These are phyloP conservation scores for Fusarium nygamai DNA, from an alignment of 2,329 filamentous ascomycete genomes.

Conservation along the genomic window DNA sequence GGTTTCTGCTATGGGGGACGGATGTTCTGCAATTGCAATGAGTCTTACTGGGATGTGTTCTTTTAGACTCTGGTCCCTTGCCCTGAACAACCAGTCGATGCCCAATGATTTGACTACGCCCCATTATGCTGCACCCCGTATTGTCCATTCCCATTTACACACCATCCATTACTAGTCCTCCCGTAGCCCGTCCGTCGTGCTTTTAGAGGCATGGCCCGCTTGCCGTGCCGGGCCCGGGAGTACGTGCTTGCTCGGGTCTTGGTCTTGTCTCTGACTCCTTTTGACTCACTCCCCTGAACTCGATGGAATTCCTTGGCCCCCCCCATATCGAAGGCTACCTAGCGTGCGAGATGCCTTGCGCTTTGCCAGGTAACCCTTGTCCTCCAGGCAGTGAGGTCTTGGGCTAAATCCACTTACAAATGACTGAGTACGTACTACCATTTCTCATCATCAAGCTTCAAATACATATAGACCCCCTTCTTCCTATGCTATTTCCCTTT, in stretches of 20 bases:
- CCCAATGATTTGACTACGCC: conserved; percentile 41
- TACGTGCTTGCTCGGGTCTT: conserved; percentile 31
- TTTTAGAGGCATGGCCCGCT: conserved; percentile 34
- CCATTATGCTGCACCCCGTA: conserved; percentile 28
- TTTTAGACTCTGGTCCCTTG: conserved; percentile 32
- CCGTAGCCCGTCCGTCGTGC: conserved; percentile 32
- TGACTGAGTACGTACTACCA: conserved; percentile 36
- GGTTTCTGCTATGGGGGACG: neutral
- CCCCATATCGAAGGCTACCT: conserved; percentile 31
- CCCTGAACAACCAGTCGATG: conserved; percentile 30
- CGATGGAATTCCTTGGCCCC: conserved; percentile 16
- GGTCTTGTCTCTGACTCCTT: conserved; percentile 24
- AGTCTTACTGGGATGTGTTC: conserved; percentile 18
- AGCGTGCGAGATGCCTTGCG: conserved; percentile 33
- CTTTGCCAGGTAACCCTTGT: conserved; percentile 32
- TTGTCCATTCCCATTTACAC: conserved; percentile 16
- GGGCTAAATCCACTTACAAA: conserved; percentile 34
- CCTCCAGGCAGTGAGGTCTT: conserved; percentile 34
- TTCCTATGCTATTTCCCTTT: conserved; percentile 14
- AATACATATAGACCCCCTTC: conserved; percentile 38
- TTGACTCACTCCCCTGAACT: conserved; percentile 33
- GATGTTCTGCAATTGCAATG: conserved; percentile 14
- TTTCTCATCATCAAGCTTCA: conserved; percentile 31
- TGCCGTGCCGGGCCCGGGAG: conserved; percentile 35
- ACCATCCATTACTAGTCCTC: conserved; percentile 32